Conservation (phyloP, 1,139 yeast genomes). For the Hyphopichia buzzinii region DNA sequence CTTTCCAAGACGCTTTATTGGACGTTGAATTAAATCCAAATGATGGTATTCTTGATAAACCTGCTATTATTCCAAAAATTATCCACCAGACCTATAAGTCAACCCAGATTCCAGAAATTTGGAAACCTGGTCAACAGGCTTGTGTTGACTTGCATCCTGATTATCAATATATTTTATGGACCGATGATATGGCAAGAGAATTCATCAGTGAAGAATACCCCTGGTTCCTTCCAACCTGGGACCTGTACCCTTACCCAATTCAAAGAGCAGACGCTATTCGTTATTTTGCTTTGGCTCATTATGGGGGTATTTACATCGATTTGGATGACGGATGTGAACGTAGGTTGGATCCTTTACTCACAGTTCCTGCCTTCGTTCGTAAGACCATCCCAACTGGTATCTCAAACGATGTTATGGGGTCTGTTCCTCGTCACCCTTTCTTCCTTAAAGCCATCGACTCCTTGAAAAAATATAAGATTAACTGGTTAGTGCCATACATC, state of each 20-base stretch:
- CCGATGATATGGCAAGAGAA: constrained; percentile 78
- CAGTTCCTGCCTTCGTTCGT: constrained; percentile 82
- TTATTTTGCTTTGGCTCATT: constrained; percentile 77
- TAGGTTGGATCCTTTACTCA: constrained; percentile 72
- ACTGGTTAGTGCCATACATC: constrained; percentile 81
- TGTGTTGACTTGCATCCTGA: constrained; percentile 82
- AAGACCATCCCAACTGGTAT: constrained; percentile 90
- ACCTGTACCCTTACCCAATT: constrained; percentile 74
- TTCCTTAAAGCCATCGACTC: constrained; percentile 68
- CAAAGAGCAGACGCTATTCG: constrained; percentile 93
- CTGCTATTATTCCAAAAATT: constrained; percentile 74
- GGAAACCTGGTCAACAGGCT: constrained; percentile 75
- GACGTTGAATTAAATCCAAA: constrained; percentile 56
- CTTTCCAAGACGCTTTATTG: constrained; percentile 59
- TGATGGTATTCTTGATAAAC: constrained; percentile 37
- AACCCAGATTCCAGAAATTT: constrained; percentile 69
- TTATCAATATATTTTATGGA: constrained; percentile 86
- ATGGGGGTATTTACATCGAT: constrained; percentile 90
- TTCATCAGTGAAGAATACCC: constrained; percentile 77
- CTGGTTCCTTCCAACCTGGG: constrained; percentile 83
- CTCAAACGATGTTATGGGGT: constrained; percentile 91
- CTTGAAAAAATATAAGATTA: constrained; percentile 59
- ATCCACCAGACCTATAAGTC: constrained; percentile 93
- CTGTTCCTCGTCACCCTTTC: constrained; percentile 84
- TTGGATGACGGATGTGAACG: constrained; percentile 85